phyloP scores from a whole-genome alignment of 2,329 filamentous ascomycete species.

The Epichloe brachyelytri region DNA sequence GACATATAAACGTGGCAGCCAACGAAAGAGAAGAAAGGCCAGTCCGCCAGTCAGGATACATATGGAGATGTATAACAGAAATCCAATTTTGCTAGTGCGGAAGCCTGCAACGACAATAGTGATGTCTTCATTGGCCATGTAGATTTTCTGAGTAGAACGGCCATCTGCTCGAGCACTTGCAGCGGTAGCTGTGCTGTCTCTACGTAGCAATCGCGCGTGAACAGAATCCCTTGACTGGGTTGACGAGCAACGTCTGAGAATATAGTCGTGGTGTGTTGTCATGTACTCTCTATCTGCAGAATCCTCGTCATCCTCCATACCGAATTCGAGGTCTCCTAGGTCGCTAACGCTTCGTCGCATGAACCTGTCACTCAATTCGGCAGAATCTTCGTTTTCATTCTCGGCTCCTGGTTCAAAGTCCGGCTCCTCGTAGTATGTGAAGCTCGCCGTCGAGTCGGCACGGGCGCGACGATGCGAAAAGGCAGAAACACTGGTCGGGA shows the following conservation, averaged over 20 bases:
- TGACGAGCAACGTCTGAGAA: conserved; percentile 49
- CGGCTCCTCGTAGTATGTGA: conserved; percentile 67
- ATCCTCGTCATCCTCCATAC: conserved; percentile 27
- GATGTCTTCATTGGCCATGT: conserved; percentile 85
- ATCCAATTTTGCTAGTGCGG: conserved; percentile 59
- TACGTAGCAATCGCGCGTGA: conserved; percentile 54
- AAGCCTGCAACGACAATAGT: conserved; percentile 92
- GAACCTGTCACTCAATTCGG: conserved; percentile 13
- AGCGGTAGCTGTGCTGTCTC: conserved; percentile 57
- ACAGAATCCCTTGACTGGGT: conserved; percentile 42
- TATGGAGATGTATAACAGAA: conserved; percentile 52
- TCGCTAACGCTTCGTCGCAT: conserved; percentile 22
- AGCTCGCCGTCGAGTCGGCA: conserved; percentile 76
- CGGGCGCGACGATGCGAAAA: conserved; percentile 75
- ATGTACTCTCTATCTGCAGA: conserved; percentile 28
- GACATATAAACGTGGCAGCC: conserved; percentile 82
- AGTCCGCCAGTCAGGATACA: conserved; percentile 64
- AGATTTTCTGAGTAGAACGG: conserved; percentile 75
- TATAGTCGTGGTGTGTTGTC: conserved; percentile 31
- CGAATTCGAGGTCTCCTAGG: conserved; percentile 27
- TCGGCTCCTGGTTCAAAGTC: conserved; percentile 20
- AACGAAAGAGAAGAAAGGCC: conserved; percentile 74
- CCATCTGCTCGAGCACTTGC: conserved; percentile 49
- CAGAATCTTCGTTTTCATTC: conserved; percentile 18
- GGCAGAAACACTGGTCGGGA: conserved; percentile 87